Conservation (phyloP, 176 grass and related monocot species). For the Raddia guianensis region DNA sequence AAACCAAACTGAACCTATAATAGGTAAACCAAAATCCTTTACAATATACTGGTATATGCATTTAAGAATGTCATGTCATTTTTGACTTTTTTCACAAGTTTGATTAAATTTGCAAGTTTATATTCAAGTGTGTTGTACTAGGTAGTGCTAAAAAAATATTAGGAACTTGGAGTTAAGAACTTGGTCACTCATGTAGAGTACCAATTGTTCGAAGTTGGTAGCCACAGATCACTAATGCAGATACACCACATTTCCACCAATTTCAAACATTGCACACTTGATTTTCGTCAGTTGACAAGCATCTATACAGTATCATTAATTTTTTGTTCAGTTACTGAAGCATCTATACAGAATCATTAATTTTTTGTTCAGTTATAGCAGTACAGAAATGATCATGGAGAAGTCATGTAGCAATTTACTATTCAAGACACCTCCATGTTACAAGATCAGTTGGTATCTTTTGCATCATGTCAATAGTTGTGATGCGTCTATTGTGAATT, state of each 20-base stretch:
- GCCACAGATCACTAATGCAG: background rate
- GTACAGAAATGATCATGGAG: slow-evolving; percentile 18
- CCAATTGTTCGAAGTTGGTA: background rate
- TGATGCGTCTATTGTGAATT: background rate
- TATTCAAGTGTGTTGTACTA: background rate
- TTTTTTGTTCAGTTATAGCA: slow-evolving; percentile 4
- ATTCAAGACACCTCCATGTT: slow-evolving; percentile 15
- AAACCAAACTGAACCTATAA: background rate
- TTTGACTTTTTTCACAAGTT: background rate
- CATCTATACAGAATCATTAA: background rate
- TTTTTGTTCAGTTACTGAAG: background rate
- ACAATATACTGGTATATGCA: background rate
- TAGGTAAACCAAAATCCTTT: background rate
- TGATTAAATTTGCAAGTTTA: background rate
- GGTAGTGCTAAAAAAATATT: slow-evolving; percentile 10
- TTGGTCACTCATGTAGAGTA: background rate
- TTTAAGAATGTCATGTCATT: background rate
- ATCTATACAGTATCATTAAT: background rate
- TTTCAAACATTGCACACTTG: background rate
- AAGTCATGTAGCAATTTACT: slow-evolving; percentile 35
- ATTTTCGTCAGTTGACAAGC: slow-evolving; percentile 26
- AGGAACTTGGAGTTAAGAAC: background rate
- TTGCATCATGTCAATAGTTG: slow-evolving; percentile 30
- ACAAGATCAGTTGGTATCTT: slow-evolving; percentile 26
- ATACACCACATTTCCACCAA: background rate